Percentiles rank a stretch among this genome's conserved stretches.
These are phyloP conservation scores for Phytopythium sindhum DNA, from an alignment of 352 stramenopile genomes.

Conservation along the genomic window DNA sequence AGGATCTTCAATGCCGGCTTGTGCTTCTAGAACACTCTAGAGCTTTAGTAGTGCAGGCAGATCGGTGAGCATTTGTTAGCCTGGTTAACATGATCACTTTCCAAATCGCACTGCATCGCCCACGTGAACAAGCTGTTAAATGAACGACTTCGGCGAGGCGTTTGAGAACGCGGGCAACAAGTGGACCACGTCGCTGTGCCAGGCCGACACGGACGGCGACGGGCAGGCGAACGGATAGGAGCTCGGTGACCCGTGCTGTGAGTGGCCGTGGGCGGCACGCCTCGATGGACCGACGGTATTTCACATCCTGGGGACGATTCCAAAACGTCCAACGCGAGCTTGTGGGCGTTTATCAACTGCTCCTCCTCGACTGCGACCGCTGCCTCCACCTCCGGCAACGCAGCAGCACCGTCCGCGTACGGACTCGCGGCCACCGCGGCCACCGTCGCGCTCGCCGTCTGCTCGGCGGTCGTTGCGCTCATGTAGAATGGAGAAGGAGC, in stretches of 20 bases:
- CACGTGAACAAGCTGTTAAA: too few relatives aligned
- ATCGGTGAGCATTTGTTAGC: too few relatives aligned
- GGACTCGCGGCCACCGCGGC: background rate
- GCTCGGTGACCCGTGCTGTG: constrained; percentile 49
- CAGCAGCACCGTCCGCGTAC: background rate
- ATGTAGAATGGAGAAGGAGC: background rate
- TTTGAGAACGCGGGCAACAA: constrained; percentile 27
- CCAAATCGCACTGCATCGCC: too few relatives aligned
- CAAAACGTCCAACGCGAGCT: constrained; percentile 18
- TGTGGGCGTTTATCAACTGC: constrained; percentile 21
- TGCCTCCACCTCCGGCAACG: background rate
- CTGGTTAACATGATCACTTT: too few relatives aligned
- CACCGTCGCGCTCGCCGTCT: background rate
- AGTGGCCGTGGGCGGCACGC: constrained; percentile 7
- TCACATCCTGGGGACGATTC: constrained; percentile 21
- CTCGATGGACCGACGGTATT: constrained; percentile 16
- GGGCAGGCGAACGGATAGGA: constrained; percentile 51
- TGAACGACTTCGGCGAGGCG: constrained; percentile 30
- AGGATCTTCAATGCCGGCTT: too few relatives aligned
- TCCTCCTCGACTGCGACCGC: background rate
- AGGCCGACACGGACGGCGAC: constrained; percentile 33
- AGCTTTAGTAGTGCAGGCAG: too few relatives aligned
- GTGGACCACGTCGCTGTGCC: constrained; percentile 35
- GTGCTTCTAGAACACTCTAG: too few relatives aligned
- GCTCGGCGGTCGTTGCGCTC: background rate